A percentile compares a stretch with the other conserved stretches of the same genome.
phyloP scores from a whole-genome alignment of 2,329 filamentous ascomycete species.

The Aureobasidium namibiae region DNA sequence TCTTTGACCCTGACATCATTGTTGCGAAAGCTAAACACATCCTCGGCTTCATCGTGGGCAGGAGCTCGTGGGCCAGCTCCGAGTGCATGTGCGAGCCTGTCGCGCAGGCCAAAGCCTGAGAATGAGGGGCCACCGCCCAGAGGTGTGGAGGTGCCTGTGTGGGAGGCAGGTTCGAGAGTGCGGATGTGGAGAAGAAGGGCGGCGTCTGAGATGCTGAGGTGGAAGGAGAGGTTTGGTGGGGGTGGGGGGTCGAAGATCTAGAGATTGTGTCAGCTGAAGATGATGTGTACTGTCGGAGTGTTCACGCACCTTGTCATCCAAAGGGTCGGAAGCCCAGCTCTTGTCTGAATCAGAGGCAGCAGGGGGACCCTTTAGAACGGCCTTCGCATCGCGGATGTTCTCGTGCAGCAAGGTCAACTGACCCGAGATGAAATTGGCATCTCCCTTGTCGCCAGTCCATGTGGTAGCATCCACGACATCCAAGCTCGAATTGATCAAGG shows the following conservation, averaged over 20 bases:
- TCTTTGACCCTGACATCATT: conserved; percentile 78
- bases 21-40: conserved; percentile 61
- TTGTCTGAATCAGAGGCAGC: conserved; percentile 38
- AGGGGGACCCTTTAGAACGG: conserved; percentile 44
- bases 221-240: conserved; percentile 62
- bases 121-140: conserved; percentile 28
- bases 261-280: not conserved
- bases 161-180: conserved; percentile 49
- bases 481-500: conserved; percentile 73
- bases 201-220: conserved; percentile 46
- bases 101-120: conserved; percentile 50
- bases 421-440: conserved; percentile 49
- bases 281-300: too few species aligned
- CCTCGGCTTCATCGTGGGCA: conserved; percentile 59
- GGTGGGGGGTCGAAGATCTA: conserved; percentile 51
- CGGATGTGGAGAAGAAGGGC: conserved; percentile 56
- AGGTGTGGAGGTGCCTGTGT: conserved; percentile 27
- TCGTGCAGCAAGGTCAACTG: conserved; percentile 52
- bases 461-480: conserved; percentile 74
- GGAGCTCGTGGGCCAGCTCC: conserved; percentile 25
- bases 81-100: conserved; percentile 38
- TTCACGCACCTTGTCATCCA: conserved; percentile 45
- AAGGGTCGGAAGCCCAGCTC: conserved; percentile 48
- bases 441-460: conserved; percentile 58
- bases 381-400: conserved; percentile 53